These are phyloP conservation scores for Vitis vinifera DNA, from an alignment of 164 flowering plant genomes.

Conservation along the genomic window ASM3070453v1 NC_081811.1:27052501-27053000, in stretches of 20 bases:
- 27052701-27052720: slow-evolving; percentile 95
- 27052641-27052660: slow-evolving; percentile 6
- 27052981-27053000: too few species aligned
- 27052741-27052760: slow-evolving; percentile 81
- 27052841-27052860: background rate
- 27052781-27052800: background rate
- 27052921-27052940: slow-evolving; percentile 96
- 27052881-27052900: slow-evolving; percentile 85
- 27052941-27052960: slow-evolving; percentile 52
- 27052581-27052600: background rate
- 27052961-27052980: too few species aligned
- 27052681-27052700: slow-evolving; percentile 33
- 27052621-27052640: slow-evolving; percentile 6
- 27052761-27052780: slow-evolving; percentile 83
- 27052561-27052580: background rate
- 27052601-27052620: background rate
- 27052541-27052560: background rate
- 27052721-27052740: slow-evolving; percentile 83
- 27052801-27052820: background rate
- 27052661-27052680: slow-evolving; percentile 32
- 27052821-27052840: background rate
- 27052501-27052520: too few species aligned
- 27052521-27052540: too few species aligned
- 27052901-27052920: slow-evolving; percentile 82
- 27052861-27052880: slow-evolving; percentile 46